These are phyloP conservation scores for Ophiostoma himal-ulmi DNA, from an alignment of 2,329 filamentous ascomycete genomes.

Conservation along the genomic window DNA sequence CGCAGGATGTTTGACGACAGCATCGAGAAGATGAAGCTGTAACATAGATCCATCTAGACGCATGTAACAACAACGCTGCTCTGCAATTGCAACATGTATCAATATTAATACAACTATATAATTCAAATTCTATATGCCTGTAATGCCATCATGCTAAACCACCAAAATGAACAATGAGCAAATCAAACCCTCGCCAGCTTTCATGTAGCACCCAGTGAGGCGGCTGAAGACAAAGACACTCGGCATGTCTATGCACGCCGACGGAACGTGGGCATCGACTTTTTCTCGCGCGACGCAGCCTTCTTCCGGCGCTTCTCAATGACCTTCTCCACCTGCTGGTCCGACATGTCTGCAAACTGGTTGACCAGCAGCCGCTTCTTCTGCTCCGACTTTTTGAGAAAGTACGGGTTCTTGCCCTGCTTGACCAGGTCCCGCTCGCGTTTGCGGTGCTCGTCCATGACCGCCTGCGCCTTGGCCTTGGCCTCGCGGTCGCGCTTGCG, in stretches of 20 bases:
- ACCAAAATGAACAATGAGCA: background rate
- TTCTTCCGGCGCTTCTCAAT: constrained; percentile 90
- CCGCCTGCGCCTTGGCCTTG: constrained; percentile 62
- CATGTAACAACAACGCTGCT: constrained; percentile 13
- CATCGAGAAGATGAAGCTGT: constrained; percentile 35
- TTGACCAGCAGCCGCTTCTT: constrained; percentile 79
- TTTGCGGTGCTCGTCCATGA: constrained; percentile 69
- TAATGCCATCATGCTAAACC: background rate
- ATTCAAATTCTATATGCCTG: background rate
- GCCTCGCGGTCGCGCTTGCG: constrained; percentile 63
- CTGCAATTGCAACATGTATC: constrained; percentile 10
- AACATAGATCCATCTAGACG: background rate
- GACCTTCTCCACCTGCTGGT: constrained; percentile 73
- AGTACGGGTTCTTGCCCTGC: constrained; percentile 89
- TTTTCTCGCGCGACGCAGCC: constrained; percentile 78
- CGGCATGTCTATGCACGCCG: constrained; percentile 33
- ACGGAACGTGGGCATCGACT: constrained; percentile 53
- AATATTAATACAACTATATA: background rate
- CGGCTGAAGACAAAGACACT: background rate
- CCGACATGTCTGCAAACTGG: constrained; percentile 76
- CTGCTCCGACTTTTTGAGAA: constrained; percentile 84
- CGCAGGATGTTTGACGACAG: constrained; percentile 68
- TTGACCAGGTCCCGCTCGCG: constrained; percentile 79
- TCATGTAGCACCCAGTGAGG: background rate
- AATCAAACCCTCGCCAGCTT: constrained; percentile 22